Evolutionary conservation across 148 eudicot species (phyloP).

Genomic region (Diospyros lotus): DNA sequence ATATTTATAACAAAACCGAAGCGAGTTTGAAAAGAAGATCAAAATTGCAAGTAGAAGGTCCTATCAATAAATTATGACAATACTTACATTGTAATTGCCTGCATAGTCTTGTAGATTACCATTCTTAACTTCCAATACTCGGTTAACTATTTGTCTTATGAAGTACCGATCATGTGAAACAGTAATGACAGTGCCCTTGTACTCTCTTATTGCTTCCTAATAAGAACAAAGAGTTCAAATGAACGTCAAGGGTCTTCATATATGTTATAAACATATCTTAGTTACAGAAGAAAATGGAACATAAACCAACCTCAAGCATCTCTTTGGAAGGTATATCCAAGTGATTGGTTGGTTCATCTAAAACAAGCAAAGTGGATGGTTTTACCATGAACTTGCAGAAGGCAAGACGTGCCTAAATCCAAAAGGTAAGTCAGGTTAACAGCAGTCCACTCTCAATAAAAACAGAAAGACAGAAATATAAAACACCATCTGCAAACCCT

Average conservation of each 20-base stretch:
- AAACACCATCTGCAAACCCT: background rate
- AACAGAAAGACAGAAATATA: background rate
- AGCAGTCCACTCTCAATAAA: background rate
- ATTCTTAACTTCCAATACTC: constrained; percentile 89
- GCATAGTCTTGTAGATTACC: constrained; percentile 73
- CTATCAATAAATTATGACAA: background rate
- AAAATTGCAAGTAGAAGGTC: background rate
- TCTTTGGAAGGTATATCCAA: constrained; percentile 96
- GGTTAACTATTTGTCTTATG: constrained; percentile 82
- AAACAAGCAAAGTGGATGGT: constrained; percentile 84
- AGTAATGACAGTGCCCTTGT: constrained; percentile 80
- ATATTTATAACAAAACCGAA: background rate
- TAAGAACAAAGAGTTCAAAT: constrained; percentile 8
- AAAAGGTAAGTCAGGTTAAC: constrained; percentile 9
- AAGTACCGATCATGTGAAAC: constrained; percentile 98
- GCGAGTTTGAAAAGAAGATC: background rate
- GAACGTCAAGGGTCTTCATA: background rate
- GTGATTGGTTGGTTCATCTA: constrained; percentile 98
- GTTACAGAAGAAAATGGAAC: background rate
- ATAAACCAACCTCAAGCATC: constrained; percentile 86
- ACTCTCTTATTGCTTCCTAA: constrained; percentile 92
- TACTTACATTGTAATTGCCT: constrained; percentile 89
- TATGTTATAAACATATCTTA: too few relatives aligned
- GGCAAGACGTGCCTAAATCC: constrained; percentile 74
- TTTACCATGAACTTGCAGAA: constrained; percentile 98